Conservation (phyloP, 305 asterid genomes). For the Rubia occidens region DNA sequence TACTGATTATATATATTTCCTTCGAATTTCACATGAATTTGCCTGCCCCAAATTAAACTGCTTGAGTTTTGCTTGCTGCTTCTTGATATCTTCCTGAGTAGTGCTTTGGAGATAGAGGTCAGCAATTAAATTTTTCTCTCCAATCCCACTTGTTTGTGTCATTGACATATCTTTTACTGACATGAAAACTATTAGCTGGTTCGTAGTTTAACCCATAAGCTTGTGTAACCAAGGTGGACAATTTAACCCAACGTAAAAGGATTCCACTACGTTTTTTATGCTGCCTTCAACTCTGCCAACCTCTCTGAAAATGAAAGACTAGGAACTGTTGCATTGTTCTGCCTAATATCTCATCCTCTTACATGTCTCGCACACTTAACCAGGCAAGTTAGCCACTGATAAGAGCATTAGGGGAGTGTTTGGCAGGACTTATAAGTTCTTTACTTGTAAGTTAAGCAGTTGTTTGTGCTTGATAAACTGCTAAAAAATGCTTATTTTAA, state of each 20-base stretch:
- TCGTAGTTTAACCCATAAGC: background rate
- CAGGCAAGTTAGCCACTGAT: background rate
- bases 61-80: background rate
- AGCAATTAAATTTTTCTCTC: background rate
- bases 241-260: background rate
- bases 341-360: background rate
- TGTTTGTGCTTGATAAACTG: no score
- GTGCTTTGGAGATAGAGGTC: background rate
- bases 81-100: background rate
- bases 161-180: background rate
- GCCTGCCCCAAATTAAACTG: background rate
- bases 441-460: no score
- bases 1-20: background rate
- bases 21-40: background rate
- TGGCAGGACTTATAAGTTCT: background rate
- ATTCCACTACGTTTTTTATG: background rate
- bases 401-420: background rate
- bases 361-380: background rate
- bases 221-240: background rate
- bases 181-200: background rate
- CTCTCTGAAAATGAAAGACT: background rate
- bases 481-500: no score
- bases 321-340: background rate
- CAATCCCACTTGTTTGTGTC: background rate
- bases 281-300: background rate